Base-by-base conservation (phyloP, 1,139 yeast genomes). In the Casaregolazyma suthepensis region DNA sequence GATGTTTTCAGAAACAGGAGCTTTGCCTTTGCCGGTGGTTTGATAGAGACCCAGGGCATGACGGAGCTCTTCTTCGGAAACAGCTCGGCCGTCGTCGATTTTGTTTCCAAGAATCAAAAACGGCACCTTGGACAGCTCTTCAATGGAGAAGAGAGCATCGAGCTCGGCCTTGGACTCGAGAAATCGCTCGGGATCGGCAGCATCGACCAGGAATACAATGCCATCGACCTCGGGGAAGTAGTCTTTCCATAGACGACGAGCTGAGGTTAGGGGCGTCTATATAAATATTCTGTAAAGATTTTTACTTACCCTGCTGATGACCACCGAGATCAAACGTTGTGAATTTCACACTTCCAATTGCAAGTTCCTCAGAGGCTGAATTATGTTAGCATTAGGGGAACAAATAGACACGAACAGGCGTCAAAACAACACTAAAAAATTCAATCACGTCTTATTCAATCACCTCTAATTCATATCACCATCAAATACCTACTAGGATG, bases 221-320 rank as follows among this genome's bases (percentile, higher is more conserved):
- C 98, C 99, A 71, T 90, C 87, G 54, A 93, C 99, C 74, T 93
- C 99, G 54, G 99, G 99, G 84, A 94, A 93, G 73, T 93, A 93
- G 71, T 93, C 98, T 71, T 90, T 91, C 99, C 99, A 93, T 69
- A 93, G 83, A 75, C 99, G 89, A 76, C 99, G 91, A 49, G 99
- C 99, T 51, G 44, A 5, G 13, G 45, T 48, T 48, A 40, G 46
- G 53, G 2, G 19, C n/a, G 12, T 23, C 17, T 6, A 5, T 20
- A 26, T n/a, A 35, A 40, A 23, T 20, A 15, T 22, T 35, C 35
- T 15, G 23, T 22, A 38, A 12, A 22, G 9, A 10, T 3, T 2
- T 3, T 43, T 12, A 43, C 52, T 5, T 35, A 49, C 52, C 52
- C 75, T 91, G 97, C 71, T 82, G 85, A 77, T 93, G 99, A 45